phyloP scores from a whole-genome alignment of 2,329 filamentous ascomycete species.

The Parascedosporium putredinis region DNA sequence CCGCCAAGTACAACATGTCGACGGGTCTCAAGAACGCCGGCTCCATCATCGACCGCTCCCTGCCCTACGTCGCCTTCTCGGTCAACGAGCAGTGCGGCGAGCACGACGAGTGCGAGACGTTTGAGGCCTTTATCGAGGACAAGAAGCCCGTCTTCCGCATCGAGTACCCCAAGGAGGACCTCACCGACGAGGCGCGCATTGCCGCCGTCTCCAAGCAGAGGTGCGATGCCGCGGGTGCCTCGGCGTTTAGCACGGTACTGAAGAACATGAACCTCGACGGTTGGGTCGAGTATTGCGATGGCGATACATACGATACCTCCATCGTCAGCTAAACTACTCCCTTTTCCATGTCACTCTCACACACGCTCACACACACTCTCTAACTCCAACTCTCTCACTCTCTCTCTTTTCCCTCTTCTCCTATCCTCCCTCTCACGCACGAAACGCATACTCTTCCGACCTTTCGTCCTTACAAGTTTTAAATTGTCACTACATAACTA shows the following conservation, averaged over 20 bases:
- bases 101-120: conserved; percentile 48
- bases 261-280: conserved; percentile 55
- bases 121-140: conserved; percentile 44
- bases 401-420: too few relatives aligned
- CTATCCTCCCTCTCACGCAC: too few relatives aligned
- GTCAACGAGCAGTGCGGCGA: conserved; percentile 62
- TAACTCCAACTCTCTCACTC: too few relatives aligned
- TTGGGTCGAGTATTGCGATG: conserved; percentile 48
- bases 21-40: conserved; percentile 61
- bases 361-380: too few relatives aligned
- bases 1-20: conserved; percentile 43
- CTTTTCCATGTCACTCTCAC: too few relatives aligned
- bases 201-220: conserved; percentile 13
- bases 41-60: conserved; percentile 40
- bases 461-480: conserved; percentile 2
- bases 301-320: conserved; percentile 18
- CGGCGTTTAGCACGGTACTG: conserved; percentile 51
- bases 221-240: conserved; percentile 34
- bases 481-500: too few relatives aligned
- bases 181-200: conserved; percentile 19
- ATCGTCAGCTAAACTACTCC: not conserved
- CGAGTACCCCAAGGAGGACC: conserved; percentile 51
- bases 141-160: conserved; percentile 64
- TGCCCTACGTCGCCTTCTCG: conserved; percentile 47
- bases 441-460: not conserved